Evolutionary conservation across 1,284 basidiomycete species (phyloP), one percentile per base, ranked within the genome.

Genomic region (Moniliella sp.): DNA sequence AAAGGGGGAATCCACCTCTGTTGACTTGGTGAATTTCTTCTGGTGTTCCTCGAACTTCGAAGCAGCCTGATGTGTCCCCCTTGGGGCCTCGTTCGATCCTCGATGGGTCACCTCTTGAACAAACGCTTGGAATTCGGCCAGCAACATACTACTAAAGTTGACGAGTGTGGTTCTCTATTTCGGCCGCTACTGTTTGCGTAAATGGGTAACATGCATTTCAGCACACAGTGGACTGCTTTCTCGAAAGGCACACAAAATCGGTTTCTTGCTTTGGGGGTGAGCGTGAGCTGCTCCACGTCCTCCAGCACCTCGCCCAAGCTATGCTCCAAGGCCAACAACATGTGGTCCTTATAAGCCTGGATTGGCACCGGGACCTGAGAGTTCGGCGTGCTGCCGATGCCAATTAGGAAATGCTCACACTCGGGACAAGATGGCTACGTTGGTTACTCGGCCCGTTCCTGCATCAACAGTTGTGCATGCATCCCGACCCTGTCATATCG

Each of bases 41-140:
- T n/a, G n/a, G n/a, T 69, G 88, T 46, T 84, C 78, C 15, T 75
- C 75, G 15, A 93, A 65, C 5, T 73, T 75, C 39, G 75, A 67
- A 0, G 76, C 78, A 3, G 73, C 66, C 30, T 74, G 67, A 15
- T 69, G 64, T 3, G 91, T 64, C 48, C 78, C 80, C 0, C 68
- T 63, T 46, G 84, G 78, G 39, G 79, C 73, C 32, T 82, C 83
- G 38, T 72, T 71, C 11, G 86, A 72, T 0, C 82, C 76, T 44
- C 79, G 73, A 32, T 69, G 67, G 5, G 70, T 48, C 35, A 70
- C 69, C 16, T 57, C 48, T 32, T 71, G 19, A 13, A 4, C 25
- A 86, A n/a, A n/a, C 37, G 73, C 66, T 64, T 94, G 83, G 61
- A 97, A 93, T 61, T 97, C 91, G 56, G 81, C 76, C 39, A 99